A percentile compares a stretch with the other conserved stretches of the same genome.
Evolutionary conservation across 257 asterid genomes (phyloP).

Genomic region (Solanum arcanum): DNA sequence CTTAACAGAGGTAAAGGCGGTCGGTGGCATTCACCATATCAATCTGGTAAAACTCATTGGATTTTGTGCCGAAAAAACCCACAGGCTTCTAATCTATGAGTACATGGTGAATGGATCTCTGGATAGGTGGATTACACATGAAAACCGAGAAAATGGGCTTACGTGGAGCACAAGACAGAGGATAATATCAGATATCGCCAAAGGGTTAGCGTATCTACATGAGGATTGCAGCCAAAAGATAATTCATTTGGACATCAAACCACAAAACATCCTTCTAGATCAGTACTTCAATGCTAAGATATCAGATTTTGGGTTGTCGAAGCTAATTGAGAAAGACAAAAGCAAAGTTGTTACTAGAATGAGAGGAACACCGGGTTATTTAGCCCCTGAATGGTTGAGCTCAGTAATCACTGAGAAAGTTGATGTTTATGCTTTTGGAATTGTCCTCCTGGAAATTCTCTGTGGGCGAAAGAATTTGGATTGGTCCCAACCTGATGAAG

Average conservation of each 20-base stretch:
- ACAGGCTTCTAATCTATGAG: slow-evolving; percentile 13
- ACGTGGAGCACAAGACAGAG: background rate
- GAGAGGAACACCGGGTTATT: slow-evolving; percentile 17
- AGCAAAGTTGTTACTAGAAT: slow-evolving; percentile 11
- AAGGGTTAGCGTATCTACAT: slow-evolving; percentile 13
- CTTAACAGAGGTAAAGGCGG: slow-evolving; percentile 4
- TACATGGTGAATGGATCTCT: slow-evolving; percentile 14
- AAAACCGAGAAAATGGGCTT: background rate
- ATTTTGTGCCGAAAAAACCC: slow-evolving; percentile 6
- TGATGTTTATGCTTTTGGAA: slow-evolving; percentile 19
- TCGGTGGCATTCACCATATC: slow-evolving; percentile 13
- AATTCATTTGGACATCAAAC: slow-evolving; percentile 19
- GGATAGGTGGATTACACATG: slow-evolving; percentile 9
- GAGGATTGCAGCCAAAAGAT: slow-evolving; percentile 17
- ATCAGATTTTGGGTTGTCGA: slow-evolving; percentile 16
- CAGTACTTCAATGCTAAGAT: slow-evolving; percentile 12
- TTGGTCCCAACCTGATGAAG: background rate
- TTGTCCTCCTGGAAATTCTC: slow-evolving; percentile 9
- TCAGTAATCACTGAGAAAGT: slow-evolving; percentile 15
- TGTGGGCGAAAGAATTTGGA: slow-evolving; percentile 18
- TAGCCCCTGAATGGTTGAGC: slow-evolving; percentile 18
- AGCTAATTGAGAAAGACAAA: slow-evolving; percentile 11
- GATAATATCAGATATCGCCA: slow-evolving; percentile 5
- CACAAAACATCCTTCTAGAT: slow-evolving; percentile 21
- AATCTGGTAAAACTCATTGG: slow-evolving; percentile 15